Conservation (phyloP, 225 moss, liverwort and hornwort genomes). For the Sphagnum contortum region DNA sequence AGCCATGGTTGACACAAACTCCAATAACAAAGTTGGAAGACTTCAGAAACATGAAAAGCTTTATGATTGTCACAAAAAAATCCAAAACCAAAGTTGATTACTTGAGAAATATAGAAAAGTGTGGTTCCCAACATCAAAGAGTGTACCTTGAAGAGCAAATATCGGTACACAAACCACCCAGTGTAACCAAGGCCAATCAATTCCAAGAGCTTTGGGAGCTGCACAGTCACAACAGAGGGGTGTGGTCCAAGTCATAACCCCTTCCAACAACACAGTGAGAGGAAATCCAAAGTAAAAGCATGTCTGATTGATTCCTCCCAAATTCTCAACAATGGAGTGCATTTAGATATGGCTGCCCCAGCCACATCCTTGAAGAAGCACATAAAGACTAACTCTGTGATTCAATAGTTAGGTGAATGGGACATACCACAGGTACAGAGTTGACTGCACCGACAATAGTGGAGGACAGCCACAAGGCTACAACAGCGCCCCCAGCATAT, state of each 20-base stretch:
- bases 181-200: conserved; percentile 78
- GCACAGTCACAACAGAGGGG: neutral
- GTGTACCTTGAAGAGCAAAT: conserved; percentile 70
- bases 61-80: no score
- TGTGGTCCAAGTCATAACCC: neutral
- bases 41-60: no score
- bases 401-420: neutral
- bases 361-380: neutral
- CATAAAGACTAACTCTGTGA: no score
- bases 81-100: no score
- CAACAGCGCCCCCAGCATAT: conserved; percentile 69
- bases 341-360: neutral
- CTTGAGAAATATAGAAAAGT: neutral
- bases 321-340: no score
- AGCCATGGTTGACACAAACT: neutral
- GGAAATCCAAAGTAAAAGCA: no score
- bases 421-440: conserved; percentile 60
- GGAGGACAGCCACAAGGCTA: conserved; percentile 74
- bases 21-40: neutral
- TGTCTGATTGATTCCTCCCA: no score
- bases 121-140: neutral
- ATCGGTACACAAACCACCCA: conserved; percentile 82
- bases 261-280: neutral
- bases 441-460: conserved; percentile 80
- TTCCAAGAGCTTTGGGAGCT: conserved; percentile 81